These are phyloP conservation scores for Talaromyces islandicus DNA, from an alignment of 2,329 filamentous ascomycete genomes.

Conservation along the genomic window DNA sequence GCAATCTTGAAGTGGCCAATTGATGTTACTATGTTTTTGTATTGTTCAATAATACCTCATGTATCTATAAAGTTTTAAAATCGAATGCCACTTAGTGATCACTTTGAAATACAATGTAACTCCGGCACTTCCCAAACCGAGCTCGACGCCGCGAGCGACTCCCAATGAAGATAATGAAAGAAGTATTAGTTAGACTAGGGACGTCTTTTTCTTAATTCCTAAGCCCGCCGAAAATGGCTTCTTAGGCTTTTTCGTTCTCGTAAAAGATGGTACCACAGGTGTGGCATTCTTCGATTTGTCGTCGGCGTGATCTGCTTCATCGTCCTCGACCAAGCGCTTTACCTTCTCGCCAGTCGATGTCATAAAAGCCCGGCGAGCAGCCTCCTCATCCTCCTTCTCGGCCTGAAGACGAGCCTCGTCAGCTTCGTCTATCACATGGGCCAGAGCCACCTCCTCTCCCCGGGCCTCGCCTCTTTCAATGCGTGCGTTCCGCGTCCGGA, in stretches of 20 bases:
- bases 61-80: neutral
- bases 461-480: slow-evolving; percentile 70
- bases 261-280: slow-evolving; percentile 56
- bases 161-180: neutral
- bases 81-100: neutral
- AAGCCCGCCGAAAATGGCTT: slow-evolving; percentile 69
- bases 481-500: slow-evolving; percentile 82
- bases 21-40: neutral
- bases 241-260: slow-evolving; percentile 76
- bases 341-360: slow-evolving; percentile 52
- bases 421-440: slow-evolving; percentile 54
- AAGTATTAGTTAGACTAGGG: slow-evolving; percentile 2
- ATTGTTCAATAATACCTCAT: neutral
- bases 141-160: neutral
- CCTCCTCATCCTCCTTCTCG: slow-evolving; percentile 78
- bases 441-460: slow-evolving; percentile 49
- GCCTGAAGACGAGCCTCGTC: slow-evolving; percentile 56
- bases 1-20: neutral
- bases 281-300: slow-evolving; percentile 19
- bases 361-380: slow-evolving; percentile 71
- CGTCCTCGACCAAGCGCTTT: slow-evolving; percentile 46
- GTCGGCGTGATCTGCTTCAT: slow-evolving; percentile 22
- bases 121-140: neutral
- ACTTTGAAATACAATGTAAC: neutral
- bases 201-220: slow-evolving; percentile 77